phyloP scores from a whole-genome alignment of 164 flowering plant species.

The grape (Vitis vinifera) region ASM3070453v1 NC_081805.1:25670501-25671000 shows the following conservation, averaged over 20 bases:
- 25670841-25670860: slow-evolving; percentile 22
- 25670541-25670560: slow-evolving; percentile 62
- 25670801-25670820: slow-evolving; percentile 25
- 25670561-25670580: slow-evolving; percentile 53
- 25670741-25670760: neutral
- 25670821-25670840: slow-evolving; percentile 38
- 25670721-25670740: slow-evolving; percentile 47
- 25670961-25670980: slow-evolving; percentile 24
- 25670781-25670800: neutral
- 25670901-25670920: neutral
- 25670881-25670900: neutral
- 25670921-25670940: neutral
- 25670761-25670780: neutral
- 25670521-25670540: slow-evolving; percentile 75
- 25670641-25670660: slow-evolving; percentile 29
- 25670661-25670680: slow-evolving; percentile 81
- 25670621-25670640: neutral
- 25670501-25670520: slow-evolving; percentile 70
- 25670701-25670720: slow-evolving; percentile 55
- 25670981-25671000: slow-evolving; percentile 50
- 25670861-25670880: slow-evolving; percentile 26
- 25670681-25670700: slow-evolving; percentile 58
- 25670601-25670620: neutral
- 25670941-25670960: neutral
- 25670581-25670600: neutral